These are phyloP conservation scores for Primulina huaijiensis DNA, from an alignment of 257 asterid species.

Conservation along the genomic window DNA sequence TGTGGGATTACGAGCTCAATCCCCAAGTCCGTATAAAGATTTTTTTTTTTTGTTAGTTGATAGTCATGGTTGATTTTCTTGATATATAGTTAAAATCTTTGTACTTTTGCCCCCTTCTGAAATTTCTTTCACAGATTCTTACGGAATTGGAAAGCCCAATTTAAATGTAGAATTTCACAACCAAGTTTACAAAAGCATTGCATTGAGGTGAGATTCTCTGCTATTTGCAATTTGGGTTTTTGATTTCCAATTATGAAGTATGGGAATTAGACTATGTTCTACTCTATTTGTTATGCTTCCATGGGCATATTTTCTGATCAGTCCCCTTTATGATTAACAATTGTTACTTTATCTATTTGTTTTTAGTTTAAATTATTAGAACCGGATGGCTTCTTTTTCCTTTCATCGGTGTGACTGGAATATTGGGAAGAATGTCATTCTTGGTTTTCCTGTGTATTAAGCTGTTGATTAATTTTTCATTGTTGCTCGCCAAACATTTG, in stretches of 20 bases:
- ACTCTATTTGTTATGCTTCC: neutral
- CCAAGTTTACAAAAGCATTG: conserved; percentile 59
- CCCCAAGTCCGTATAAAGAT: conserved; percentile 49
- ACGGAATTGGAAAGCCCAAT: conserved; percentile 48
- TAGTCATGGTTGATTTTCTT: neutral
- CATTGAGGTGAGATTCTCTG: conserved; percentile 51
- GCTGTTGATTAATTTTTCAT: neutral
- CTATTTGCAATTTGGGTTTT: conserved; percentile 18
- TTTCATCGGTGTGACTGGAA: neutral
- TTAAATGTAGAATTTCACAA: conserved; percentile 61
- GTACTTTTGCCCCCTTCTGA: neutral
- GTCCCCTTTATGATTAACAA: neutral
- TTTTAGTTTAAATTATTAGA: neutral
- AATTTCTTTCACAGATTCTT: conserved; percentile 44
- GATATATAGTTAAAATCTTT: neutral
- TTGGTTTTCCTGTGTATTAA: neutral
- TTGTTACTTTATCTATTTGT: neutral
- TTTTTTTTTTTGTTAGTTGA: neutral
- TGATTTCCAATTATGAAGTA: conserved; percentile 1
- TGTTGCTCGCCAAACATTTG: neutral
- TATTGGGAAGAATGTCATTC: neutral
- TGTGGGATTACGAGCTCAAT: conserved; percentile 67
- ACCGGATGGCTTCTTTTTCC: neutral
- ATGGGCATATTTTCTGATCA: neutral
- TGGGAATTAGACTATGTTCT: conserved; percentile 19